Evolutionary conservation across 2,329 filamentous ascomycete genomes (phyloP), one percentile per base, ranked within the genome.

Genomic region (Macrophomina phaseolina): DNA sequence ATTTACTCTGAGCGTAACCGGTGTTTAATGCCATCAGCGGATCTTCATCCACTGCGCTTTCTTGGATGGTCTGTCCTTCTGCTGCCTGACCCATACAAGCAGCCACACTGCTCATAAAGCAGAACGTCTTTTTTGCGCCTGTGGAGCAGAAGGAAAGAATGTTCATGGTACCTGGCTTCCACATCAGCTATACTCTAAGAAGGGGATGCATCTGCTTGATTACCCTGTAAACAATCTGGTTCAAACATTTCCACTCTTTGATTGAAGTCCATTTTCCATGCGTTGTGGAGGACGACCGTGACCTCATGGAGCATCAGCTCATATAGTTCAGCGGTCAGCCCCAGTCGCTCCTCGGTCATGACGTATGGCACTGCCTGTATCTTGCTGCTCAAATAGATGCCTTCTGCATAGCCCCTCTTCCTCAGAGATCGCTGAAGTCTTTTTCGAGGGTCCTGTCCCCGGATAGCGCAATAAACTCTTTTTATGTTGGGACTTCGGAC

Each of bases 201-300:
- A 34, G 0, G 28, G 2, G 2, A 7, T 18, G 14, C 28, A 7
- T 16, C 1, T 12, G 6, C 7, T 36, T 3, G 7, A 30, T 1
- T 58, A 65, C 63, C 63, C 4, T 67, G 67, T 12, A 77, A 67
- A 67, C 75, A 77, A 69, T 77, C 68, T 12, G 45, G 68, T 62
- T 76, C 73, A 36, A 76, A 76, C 52, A 71, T 69, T 58, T 74
- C 70, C 12, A 76, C 72, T 7, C 68, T 66, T 3, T 71, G 45
- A 56, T 75, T 75, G 36, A 76, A 75, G 63, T 76, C 73, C 71
- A 76, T 72, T 66, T 74, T 74, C 74, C 74, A 76, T 1, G 74
- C 74, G 68, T 73, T 74, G 18, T 73, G 70, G 34, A 75, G 62
- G 32, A 75, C 72, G 2, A 70, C 63, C 14, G 74, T 75, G 6